Evolutionary conservation across 257 asterid genomes (phyloP), one percentile per base, ranked within the genome.

Genomic region (Solanum rostratum): DNA sequence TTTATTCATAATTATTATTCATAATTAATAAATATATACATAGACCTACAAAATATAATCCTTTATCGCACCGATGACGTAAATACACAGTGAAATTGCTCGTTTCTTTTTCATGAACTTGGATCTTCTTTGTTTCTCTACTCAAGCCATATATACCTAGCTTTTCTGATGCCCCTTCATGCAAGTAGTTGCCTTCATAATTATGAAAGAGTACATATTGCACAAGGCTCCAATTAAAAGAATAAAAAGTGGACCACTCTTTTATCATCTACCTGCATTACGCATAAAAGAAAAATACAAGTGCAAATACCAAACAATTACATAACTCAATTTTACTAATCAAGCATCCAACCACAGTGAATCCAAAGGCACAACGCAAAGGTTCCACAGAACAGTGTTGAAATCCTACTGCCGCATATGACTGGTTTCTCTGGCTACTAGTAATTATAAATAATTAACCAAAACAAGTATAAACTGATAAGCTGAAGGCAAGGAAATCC

Each of bases 321-420:
- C 45, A 49, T 16, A 49, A 9, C 62, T 49, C 45, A 9, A 16
- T 49, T 33, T 33, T 27, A 29, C 45, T 76, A 49, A 76, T 74
- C 62, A 76, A 76, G 82, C 82, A 49, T 76, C 62, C 62, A 24
- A 49, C 24, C 82, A 46, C 41, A 76, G 3, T 46, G 15, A 24
- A 24, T 74, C 39, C 59, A 2, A 2, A 22, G 81, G 41, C 24
- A 37, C 81, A 24, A 46, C 5, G 16, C 82, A 62, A 76, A 52
- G 46, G 41, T 29, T 76, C 62, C 50, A 27, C 82, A 49, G 62
- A 65, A 10, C 29, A 45, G 79, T 78, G 59, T 69, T 41, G n/a
- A 24, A 79, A 66, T 41, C 86, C 83, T 82, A 84, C 84, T 14
- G 90, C 92, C 90, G 92, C 88, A 57, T 70, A 85, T 68, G 49